Percentiles rank a stretch among this genome's conserved stretches.
These are phyloP conservation scores for Paramyrothecium sp. DNA, from an alignment of 2,329 filamentous ascomycete species.

Conservation along the genomic window DNA sequence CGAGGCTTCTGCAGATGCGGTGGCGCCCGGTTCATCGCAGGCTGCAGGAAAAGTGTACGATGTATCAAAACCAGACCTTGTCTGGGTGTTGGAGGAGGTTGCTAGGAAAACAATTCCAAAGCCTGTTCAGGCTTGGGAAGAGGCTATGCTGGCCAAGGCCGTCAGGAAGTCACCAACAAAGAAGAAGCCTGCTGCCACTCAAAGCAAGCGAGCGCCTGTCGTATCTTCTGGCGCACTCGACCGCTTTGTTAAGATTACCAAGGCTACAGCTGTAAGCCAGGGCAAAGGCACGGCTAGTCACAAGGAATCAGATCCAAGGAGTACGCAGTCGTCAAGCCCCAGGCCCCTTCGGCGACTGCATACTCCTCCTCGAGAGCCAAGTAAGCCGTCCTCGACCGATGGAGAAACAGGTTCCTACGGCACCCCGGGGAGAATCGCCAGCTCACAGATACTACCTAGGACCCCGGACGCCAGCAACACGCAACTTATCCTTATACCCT, in stretches of 20 bases:
- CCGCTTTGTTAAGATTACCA: conserved; percentile 39
- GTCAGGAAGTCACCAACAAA: conserved; percentile 20
- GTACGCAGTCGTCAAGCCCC: conserved; percentile 8
- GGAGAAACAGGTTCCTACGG: conserved; percentile 17
- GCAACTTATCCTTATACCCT: conserved; percentile 43
- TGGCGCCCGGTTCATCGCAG: conserved; percentile 13
- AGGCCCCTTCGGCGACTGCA: conserved; percentile 14
- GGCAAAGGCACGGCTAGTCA: conserved; percentile 1
- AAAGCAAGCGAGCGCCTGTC: conserved; percentile 13
- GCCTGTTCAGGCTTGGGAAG: conserved; percentile 24
- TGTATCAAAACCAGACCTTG: conserved; percentile 58
- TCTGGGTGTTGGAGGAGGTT: conserved; percentile 37
- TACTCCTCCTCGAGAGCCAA: conserved; percentile 24
- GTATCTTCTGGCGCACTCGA: conserved; percentile 33
- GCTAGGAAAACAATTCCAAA: conserved; percentile 21
- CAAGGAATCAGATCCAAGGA: conserved; percentile 2
- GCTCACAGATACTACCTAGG: conserved; percentile 44
- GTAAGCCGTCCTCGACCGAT: conserved; percentile 32
- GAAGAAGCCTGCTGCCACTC: conserved; percentile 15
- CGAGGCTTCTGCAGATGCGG: conserved; percentile 34
- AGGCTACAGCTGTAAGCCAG: conserved; percentile 19
- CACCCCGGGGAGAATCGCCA: conserved; percentile 35
- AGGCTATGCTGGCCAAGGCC: conserved; percentile 14
- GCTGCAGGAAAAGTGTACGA: conserved; percentile 52
- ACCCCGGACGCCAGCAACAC: conserved; percentile 18